Conservation (phyloP, 257 asterid species). For the Vinca minor region DNA sequence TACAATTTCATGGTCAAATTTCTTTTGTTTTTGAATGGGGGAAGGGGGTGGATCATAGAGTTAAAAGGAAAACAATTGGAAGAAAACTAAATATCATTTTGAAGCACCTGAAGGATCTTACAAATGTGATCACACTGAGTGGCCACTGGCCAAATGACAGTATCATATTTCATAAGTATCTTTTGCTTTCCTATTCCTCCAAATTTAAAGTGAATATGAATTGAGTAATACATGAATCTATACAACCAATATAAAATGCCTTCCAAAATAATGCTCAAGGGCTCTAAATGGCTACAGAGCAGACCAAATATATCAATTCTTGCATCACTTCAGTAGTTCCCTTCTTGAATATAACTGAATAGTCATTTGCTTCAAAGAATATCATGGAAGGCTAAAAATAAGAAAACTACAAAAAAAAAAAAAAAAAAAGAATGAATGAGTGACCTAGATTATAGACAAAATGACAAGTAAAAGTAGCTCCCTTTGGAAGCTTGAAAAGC, state of each 20-base stretch:
- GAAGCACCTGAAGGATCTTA: not conserved
- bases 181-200: not conserved
- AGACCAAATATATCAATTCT: not conserved
- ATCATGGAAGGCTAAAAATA: too few relatives aligned
- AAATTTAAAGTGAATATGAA: not conserved
- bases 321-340: not conserved
- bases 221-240: not conserved
- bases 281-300: not conserved
- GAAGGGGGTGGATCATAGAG: not conserved
- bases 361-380: not conserved
- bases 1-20: not conserved
- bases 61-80: not conserved
- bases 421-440: not conserved
- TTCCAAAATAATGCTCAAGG: not conserved
- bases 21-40: not conserved
- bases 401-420: not conserved
- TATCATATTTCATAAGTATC: not conserved
- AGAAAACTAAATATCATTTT: not conserved
- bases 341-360: not conserved
- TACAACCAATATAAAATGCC: not conserved
- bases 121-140: not conserved
- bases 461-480: not conserved
- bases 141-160: not conserved
- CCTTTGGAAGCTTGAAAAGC: conserved; percentile 1
- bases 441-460: not conserved